Evolutionary conservation across 768 basidiomycete genomes (phyloP).

Genomic region (Suillus brevipes): DNA sequence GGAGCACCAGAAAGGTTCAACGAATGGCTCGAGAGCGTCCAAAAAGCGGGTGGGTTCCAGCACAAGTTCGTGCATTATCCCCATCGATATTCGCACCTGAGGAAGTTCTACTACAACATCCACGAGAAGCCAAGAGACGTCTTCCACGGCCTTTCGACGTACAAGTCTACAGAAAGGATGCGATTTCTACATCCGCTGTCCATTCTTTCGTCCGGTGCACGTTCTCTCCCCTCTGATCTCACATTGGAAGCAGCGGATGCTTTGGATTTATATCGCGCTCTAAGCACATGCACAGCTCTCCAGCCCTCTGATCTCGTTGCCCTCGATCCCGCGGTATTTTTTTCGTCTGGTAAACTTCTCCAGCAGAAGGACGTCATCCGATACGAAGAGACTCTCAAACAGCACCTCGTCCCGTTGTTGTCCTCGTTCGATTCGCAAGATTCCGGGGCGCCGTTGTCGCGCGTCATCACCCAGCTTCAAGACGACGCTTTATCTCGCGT

Average conservation of each 20-base stretch:
- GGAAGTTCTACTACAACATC: slow-evolving; percentile 61
- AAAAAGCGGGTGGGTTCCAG: slow-evolving; percentile 55
- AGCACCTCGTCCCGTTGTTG: slow-evolving; percentile 38
- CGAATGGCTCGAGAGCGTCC: slow-evolving; percentile 62
- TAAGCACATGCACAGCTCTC: slow-evolving; percentile 33
- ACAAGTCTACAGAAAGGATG: slow-evolving; percentile 41
- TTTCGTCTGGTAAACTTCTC: slow-evolving; percentile 41
- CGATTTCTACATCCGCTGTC: slow-evolving; percentile 66
- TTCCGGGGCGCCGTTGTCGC: slow-evolving; percentile 32
- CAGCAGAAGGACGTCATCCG: slow-evolving; percentile 59
- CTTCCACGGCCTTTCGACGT: slow-evolving; percentile 40
- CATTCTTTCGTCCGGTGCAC: slow-evolving; percentile 53
- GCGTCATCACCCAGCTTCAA: slow-evolving; percentile 42
- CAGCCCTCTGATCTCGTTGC: slow-evolving; percentile 16
- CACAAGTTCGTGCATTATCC: slow-evolving; percentile 63
- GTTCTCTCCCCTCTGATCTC: slow-evolving; percentile 58
- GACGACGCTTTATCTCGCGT: slow-evolving; percentile 36
- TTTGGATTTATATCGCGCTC: slow-evolving; percentile 49
- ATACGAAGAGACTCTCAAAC: slow-evolving; percentile 59
- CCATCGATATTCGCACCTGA: slow-evolving; percentile 72
- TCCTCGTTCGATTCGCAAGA: slow-evolving; percentile 37
- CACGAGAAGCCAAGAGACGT: slow-evolving; percentile 15
- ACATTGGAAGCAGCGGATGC: slow-evolving; percentile 62
- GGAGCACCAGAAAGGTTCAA: slow-evolving; percentile 67
- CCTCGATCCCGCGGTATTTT: slow-evolving; percentile 48